Conservation (phyloP, 2,329 filamentous ascomycete genomes). For the Cladophialophora carrionii region DNA sequence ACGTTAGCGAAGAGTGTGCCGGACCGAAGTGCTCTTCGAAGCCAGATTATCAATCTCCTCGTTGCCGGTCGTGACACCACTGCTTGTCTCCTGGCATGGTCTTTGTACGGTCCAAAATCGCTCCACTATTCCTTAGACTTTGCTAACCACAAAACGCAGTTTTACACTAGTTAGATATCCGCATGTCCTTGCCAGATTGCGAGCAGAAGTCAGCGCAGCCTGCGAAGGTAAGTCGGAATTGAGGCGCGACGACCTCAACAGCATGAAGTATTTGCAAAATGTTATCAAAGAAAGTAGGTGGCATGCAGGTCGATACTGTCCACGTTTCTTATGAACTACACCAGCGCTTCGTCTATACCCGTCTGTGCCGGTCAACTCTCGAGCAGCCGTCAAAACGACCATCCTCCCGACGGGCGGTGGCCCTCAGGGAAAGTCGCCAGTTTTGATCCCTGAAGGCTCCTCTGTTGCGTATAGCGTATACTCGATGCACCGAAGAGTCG, state of each 20-base stretch:
- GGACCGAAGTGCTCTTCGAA: constrained; percentile 44
- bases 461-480: constrained; percentile 56
- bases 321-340: constrained; percentile 46
- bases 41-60: constrained; percentile 64
- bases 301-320: neutral
- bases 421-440: constrained; percentile 48
- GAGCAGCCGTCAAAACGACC: constrained; percentile 71
- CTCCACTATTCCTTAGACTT: neutral
- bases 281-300: constrained; percentile 50
- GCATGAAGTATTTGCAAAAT: constrained; percentile 50
- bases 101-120: constrained; percentile 59
- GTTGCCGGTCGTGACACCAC: constrained; percentile 84
- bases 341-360: constrained; percentile 78
- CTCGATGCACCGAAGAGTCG: constrained; percentile 55
- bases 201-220: constrained; percentile 66
- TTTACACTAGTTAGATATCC: constrained; percentile 73
- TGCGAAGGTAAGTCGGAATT: constrained; percentile 42
- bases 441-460: constrained; percentile 54
- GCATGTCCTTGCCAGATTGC: constrained; percentile 66
- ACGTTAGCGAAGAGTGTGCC: constrained; percentile 53
- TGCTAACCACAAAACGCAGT: constrained; percentile 50
- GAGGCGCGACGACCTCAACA: constrained; percentile 40
- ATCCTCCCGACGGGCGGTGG: constrained; percentile 68
- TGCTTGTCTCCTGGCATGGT: constrained; percentile 76
- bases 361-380: constrained; percentile 76